phyloP scores from a whole-genome alignment of 192 early-diverging fungal genomes.

The Coemansia erecta region DNA sequence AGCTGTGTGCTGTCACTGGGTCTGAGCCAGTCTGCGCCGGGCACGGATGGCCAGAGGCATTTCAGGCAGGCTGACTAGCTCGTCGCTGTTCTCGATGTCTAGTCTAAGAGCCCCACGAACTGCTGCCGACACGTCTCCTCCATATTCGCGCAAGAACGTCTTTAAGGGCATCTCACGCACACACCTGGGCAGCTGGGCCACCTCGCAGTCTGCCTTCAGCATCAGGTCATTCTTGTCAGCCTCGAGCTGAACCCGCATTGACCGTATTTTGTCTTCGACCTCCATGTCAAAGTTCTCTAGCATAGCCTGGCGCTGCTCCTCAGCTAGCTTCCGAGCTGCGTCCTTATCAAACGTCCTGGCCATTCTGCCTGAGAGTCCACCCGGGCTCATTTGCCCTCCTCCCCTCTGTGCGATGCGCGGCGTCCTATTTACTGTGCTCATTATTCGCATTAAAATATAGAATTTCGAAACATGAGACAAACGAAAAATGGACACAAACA shows the following conservation, averaged over 20 bases:
- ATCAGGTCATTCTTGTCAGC: constrained; percentile 38
- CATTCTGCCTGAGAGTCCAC: constrained; percentile 13
- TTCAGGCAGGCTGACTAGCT: constrained; percentile 23
- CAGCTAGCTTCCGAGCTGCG: constrained; percentile 21
- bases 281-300: constrained; percentile 54
- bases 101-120: constrained; percentile 35
- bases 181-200: constrained; percentile 40
- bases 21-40: constrained; percentile 25
- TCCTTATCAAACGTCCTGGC: constrained; percentile 19
- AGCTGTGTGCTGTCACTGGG: constrained; percentile 4
- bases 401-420: constrained; percentile 4
- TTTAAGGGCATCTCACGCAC: constrained; percentile 48
- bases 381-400: constrained; percentile 21
- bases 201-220: constrained; percentile 48
- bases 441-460: background rate
- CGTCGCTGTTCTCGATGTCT: constrained; percentile 9
- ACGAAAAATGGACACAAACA: background rate
- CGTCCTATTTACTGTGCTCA: constrained; percentile 18
- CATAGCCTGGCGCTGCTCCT: constrained; percentile 46
- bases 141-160: constrained; percentile 39
- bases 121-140: constrained; percentile 38
- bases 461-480: background rate
- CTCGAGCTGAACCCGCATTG: constrained; percentile 44
- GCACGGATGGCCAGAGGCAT: constrained; percentile 36
- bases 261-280: constrained; percentile 47